Evolutionary conservation across 2,329 filamentous ascomycete genomes (phyloP), one percentile per base, ranked within the genome.

Genomic region (Penicillium janthinellum): DNA sequence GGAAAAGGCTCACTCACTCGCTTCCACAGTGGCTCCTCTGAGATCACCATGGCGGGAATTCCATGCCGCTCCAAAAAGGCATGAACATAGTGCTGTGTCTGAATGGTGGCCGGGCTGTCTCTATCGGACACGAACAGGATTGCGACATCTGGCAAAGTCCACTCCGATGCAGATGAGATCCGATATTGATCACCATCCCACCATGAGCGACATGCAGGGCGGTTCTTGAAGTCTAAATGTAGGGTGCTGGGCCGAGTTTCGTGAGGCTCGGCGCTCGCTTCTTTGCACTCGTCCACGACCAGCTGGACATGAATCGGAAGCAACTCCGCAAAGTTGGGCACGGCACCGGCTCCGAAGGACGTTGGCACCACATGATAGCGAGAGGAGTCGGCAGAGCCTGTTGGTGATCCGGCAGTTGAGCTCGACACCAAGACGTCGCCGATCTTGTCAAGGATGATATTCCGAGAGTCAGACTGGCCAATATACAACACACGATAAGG

Each of bases 291-390:
- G 49, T 82, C 79, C 39, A 82, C 79, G 53, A 80, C 74, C 14
- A 82, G 73, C 61, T 81, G 79, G 15, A 80, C 74, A 69, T 77
- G 76, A 49, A 77, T 79, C 34, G 78, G 79, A 28, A 82, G 76
- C 28, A 82, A 76, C 52, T 82, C 79, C 14, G 80, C 79, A 67
- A 79, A 79, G 42, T 79, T 80, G 6, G 79, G 76, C 37, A 77
- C 70, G 31, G 77, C 71, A 22, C 76, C 79, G 38, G 75, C 73
- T 48, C 79, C 80, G 65, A 79, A 81, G 0, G 79, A 79, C 10
- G 79, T 78, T 11, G 80, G 80, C 38, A 82, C 76, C 57, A 82
- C 76, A 66, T 81, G 79, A 62, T 79, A 82, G 45, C 78, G 75
- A 38, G 79, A 79, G 15, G 78, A 77, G 54, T 78, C 75, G 20